phyloP scores from a whole-genome alignment of 2,329 filamentous ascomycete species.

The Aspergillus sp. region DNA sequence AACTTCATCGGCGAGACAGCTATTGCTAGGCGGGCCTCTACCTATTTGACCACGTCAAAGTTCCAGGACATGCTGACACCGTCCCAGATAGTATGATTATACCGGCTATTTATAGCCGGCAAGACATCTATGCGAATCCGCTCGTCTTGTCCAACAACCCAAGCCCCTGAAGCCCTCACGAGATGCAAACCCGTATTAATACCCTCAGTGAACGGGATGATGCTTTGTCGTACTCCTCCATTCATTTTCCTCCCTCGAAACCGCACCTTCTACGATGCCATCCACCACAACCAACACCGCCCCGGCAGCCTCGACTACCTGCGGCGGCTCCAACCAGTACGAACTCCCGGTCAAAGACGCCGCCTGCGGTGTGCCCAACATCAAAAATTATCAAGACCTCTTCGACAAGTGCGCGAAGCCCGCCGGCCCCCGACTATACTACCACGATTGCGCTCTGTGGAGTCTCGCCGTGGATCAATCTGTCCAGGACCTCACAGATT shows the following conservation, averaged over 20 bases:
- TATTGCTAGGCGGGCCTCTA: neutral
- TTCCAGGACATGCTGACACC: too few relatives aligned
- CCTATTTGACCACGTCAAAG: too few relatives aligned
- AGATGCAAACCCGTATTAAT: too few relatives aligned
- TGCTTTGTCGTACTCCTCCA: too few relatives aligned
- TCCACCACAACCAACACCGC: constrained; percentile 9
- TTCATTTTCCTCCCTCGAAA: neutral
- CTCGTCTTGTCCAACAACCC: too few relatives aligned
- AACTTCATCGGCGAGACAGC: neutral
- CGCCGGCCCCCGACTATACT: constrained; percentile 17
- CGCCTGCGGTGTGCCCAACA: constrained; percentile 23
- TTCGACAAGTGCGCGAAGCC: constrained; percentile 19
- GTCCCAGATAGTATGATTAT: too few relatives aligned
- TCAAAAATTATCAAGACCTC: constrained; percentile 12
- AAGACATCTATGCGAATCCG: too few relatives aligned
- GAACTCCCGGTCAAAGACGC: constrained; percentile 25
- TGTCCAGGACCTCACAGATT: constrained; percentile 23
- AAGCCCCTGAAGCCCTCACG: too few relatives aligned
- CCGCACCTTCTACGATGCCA: neutral
- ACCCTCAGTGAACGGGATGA: too few relatives aligned
- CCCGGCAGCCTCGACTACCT: constrained; percentile 10
- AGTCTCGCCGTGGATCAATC: constrained; percentile 20
- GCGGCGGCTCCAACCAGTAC: constrained; percentile 18
- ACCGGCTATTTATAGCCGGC: too few relatives aligned
- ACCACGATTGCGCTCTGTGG: constrained; percentile 23